Conservation (phyloP, 768 basidiomycete genomes). For the Holtermanniella nyarrowii region DNA sequence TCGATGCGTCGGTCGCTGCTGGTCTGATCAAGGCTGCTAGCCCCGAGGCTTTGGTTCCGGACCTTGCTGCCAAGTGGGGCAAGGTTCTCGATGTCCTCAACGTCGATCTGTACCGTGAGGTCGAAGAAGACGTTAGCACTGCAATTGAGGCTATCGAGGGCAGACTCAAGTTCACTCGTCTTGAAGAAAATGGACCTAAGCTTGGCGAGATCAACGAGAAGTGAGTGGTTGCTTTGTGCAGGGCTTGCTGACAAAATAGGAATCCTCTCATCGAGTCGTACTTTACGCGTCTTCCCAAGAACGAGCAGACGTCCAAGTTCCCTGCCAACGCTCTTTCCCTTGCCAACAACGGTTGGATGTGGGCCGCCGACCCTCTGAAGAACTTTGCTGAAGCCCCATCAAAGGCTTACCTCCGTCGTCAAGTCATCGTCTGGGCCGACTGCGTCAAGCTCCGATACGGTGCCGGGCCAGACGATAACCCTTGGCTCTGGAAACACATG, state of each 20-base stretch:
- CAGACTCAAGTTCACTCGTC: constrained; percentile 64
- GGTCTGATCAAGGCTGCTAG: constrained; percentile 62
- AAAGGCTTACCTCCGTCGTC: constrained; percentile 86
- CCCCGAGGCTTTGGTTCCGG: constrained; percentile 45
- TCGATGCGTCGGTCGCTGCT: constrained; percentile 58
- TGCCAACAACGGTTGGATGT: constrained; percentile 99
- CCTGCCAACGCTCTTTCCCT: constrained; percentile 57
- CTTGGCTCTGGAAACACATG: constrained; percentile 93
- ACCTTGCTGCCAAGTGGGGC: constrained; percentile 62
- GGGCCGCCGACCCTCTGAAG: constrained; percentile 83
- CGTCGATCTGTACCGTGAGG: constrained; percentile 74
- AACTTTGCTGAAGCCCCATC: constrained; percentile 90
- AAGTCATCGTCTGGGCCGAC: constrained; percentile 96
- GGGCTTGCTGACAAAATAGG: constrained; percentile 43
- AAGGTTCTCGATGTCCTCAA: constrained; percentile 76
- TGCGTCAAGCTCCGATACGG: constrained; percentile 98
- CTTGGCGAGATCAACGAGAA: constrained; percentile 63
- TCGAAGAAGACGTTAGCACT: constrained; percentile 67
- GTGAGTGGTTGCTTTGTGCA: constrained; percentile 50
- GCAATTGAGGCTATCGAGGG: constrained; percentile 66
- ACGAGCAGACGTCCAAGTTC: constrained; percentile 43
- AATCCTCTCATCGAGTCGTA: constrained; percentile 79
- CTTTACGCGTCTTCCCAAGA: constrained; percentile 68
- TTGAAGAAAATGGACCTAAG: constrained; percentile 75
- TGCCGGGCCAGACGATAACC: constrained; percentile 62